These are phyloP conservation scores for Didymella exigua DNA, from an alignment of 2,329 filamentous ascomycete genomes.

Conservation along the genomic window DNA sequence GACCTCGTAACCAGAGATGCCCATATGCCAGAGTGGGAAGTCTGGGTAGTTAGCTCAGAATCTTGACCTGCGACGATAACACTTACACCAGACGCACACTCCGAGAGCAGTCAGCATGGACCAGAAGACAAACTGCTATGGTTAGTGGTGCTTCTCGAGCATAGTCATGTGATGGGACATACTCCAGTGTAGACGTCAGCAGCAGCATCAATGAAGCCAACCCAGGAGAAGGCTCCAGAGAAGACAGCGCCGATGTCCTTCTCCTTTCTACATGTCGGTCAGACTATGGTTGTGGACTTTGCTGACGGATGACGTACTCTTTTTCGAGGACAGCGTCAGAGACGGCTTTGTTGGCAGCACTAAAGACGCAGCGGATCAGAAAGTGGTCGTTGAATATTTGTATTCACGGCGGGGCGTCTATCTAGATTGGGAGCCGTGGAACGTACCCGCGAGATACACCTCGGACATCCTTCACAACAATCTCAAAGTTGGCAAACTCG, in stretches of 20 bases:
- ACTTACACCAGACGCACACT: slow-evolving; percentile 90
- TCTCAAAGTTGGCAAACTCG: slow-evolving; percentile 88
- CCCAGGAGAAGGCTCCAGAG: slow-evolving; percentile 72
- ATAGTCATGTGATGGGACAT: slow-evolving; percentile 45
- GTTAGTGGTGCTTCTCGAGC: slow-evolving; percentile 5
- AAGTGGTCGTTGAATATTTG: slow-evolving; percentile 39
- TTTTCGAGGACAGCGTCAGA: slow-evolving; percentile 66
- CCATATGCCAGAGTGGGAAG: slow-evolving; percentile 99
- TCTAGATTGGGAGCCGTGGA: slow-evolving; percentile 89
- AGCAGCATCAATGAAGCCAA: slow-evolving; percentile 75
- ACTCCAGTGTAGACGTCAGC: slow-evolving; percentile 93
- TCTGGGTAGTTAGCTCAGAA: slow-evolving; percentile 56
- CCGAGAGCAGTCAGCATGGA: slow-evolving; percentile 89
- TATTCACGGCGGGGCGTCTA: slow-evolving; percentile 50
- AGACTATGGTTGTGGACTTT: slow-evolving; percentile 15
- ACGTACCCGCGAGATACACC: slow-evolving; percentile 98
- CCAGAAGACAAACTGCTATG: slow-evolving; percentile 87
- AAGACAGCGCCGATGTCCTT: slow-evolving; percentile 74
- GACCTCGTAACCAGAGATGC: slow-evolving; percentile 93
- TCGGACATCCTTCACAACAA: slow-evolving; percentile 86
- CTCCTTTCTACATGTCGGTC: slow-evolving; percentile 66
- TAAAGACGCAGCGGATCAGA: slow-evolving; percentile 44
- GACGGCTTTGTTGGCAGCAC: slow-evolving; percentile 56
- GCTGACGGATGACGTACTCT: slow-evolving; percentile 62
- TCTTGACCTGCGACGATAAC: background rate